Conservation (phyloP, 2,329 filamentous ascomycete genomes). For the Lecanicillium sp. region DNA sequence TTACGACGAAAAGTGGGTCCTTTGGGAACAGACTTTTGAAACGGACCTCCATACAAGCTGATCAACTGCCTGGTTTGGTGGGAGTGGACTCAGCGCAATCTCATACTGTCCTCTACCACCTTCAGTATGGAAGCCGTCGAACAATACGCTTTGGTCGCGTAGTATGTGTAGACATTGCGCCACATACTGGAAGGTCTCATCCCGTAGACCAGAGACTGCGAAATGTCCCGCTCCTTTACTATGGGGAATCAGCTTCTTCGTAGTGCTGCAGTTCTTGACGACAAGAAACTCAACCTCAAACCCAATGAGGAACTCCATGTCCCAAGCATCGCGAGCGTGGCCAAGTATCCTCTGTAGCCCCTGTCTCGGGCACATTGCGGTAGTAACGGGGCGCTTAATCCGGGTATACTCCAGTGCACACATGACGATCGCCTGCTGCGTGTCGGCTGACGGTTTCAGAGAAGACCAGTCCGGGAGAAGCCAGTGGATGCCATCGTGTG, state of each 20-base stretch:
- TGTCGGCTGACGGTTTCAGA: not conserved
- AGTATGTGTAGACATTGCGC: slow-evolving; percentile 4
- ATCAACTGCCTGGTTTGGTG: slow-evolving; percentile 7
- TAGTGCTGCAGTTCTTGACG: slow-evolving; percentile 17
- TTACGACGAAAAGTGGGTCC: too few species aligned
- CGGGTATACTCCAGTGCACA: not conserved
- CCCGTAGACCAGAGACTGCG: slow-evolving; percentile 12
- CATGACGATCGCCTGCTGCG: not conserved
- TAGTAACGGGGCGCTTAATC: not conserved
- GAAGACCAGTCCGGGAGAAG: not conserved
- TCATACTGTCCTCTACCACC: slow-evolving; percentile 8
- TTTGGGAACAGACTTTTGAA: too few species aligned
- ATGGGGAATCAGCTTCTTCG: too few species aligned
- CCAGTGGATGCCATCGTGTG: not conserved
- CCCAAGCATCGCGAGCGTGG: not conserved
- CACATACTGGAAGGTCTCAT: slow-evolving; percentile 2
- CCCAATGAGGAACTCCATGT: not conserved
- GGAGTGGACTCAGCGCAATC: slow-evolving; percentile 4
- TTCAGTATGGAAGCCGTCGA: slow-evolving; percentile 8
- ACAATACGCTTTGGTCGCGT: slow-evolving; percentile 1
- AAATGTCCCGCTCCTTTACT: not conserved
- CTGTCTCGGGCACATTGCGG: not conserved
- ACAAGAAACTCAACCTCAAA: not conserved
- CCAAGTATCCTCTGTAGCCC: not conserved
- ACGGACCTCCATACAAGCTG: too few species aligned